Evolutionary conservation across 1,284 basidiomycete genomes (phyloP), one percentile per base, ranked within the genome.

Genomic region (Takashimella koratensis): DNA sequence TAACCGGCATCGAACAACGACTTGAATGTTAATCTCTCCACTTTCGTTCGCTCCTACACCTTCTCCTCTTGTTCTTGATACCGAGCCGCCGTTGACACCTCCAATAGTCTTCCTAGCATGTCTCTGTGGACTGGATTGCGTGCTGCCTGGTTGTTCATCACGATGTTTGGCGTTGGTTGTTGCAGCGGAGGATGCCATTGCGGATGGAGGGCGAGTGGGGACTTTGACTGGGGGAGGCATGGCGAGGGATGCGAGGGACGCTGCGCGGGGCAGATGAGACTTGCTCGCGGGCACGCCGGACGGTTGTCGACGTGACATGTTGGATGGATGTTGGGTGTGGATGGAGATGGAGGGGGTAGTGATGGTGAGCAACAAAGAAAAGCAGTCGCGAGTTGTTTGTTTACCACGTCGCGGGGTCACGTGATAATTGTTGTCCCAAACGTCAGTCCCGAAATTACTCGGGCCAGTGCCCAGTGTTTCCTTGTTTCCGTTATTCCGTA

Each of bases 1-100:
- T 57, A 82, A 83, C 69, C 92, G 81, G 72, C 88, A 94, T 22
- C 92, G 83, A 45, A 96, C 84, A 11, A 92, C 88, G n/a, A 97
- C 92, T 70, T 90, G 85, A 21, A 97, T 96, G 66, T 93, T 89
- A 56, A 72, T 73, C 57, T 77, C 74, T 39, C 68, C 30, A 36
- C 30, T 36, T 16, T 36, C 30, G 30, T 36, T 36, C 16, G 30
- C 8, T 36, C 30, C 30, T 8, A 8, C 30, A 36, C n/a, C n/a
- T n/a, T n/a, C n/a, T n/a, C n/a, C n/a, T n/a, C n/a, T n/a, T n/a
- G n/a, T 36, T 36, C 30, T 36, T 36, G 30, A 16, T 8, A 36
- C 30, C 16, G 16, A 36, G 30, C 16, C 8, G 30, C 30, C 8
- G 30, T 8, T 8, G 30, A 36, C 16, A 36, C 30, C n/a, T 36